These are phyloP conservation scores for Candida boleticola DNA, from an alignment of 805 yeast genomes.

Conservation along the genomic window DNA sequence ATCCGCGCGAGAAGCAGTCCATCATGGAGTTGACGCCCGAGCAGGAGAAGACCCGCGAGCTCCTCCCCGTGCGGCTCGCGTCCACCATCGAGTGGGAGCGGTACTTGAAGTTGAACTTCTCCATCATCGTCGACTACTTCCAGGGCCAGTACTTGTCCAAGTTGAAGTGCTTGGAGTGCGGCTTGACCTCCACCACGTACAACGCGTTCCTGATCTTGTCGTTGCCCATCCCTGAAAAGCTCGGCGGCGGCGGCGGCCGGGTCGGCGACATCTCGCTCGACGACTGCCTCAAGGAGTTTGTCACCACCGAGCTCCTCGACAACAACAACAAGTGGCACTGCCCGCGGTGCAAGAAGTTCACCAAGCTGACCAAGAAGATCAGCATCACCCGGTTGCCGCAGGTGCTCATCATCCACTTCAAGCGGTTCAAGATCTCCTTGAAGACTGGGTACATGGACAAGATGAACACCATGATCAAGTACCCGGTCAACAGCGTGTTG, in stretches of 20 bases:
- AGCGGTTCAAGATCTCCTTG: constrained; percentile 60
- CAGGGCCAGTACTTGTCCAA: constrained; percentile 90
- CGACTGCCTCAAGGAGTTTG: constrained; percentile 76
- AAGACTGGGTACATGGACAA: constrained; percentile 48
- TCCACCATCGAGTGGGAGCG: constrained; percentile 92
- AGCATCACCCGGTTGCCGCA: constrained; percentile 76
- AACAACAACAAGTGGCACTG: constrained; percentile 86
- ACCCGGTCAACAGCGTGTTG: constrained; percentile 56
- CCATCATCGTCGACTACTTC: constrained; percentile 75
- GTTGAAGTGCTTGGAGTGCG: constrained; percentile 70
- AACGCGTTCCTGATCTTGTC: constrained; percentile 78
- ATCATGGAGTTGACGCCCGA: constrained; percentile 50
- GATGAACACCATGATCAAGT: constrained; percentile 62
- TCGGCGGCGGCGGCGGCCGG: constrained; percentile 21
- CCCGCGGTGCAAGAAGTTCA: constrained; percentile 64
- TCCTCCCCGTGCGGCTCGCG: constrained; percentile 72
- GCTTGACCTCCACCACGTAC: constrained; percentile 77
- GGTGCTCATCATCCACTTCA: constrained; percentile 77
- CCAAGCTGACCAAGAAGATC: constrained; percentile 65
- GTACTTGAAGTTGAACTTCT: constrained; percentile 73
- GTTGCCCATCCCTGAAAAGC: constrained; percentile 67
- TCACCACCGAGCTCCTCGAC: constrained; percentile 68
- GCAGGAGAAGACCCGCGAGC: constrained; percentile 73
- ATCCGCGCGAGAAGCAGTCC: constrained; percentile 30
- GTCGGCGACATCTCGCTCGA: constrained; percentile 34